Conservation (phyloP, 495 filamentous ascomycete species). For the Penicillium paradoxum region DNA sequence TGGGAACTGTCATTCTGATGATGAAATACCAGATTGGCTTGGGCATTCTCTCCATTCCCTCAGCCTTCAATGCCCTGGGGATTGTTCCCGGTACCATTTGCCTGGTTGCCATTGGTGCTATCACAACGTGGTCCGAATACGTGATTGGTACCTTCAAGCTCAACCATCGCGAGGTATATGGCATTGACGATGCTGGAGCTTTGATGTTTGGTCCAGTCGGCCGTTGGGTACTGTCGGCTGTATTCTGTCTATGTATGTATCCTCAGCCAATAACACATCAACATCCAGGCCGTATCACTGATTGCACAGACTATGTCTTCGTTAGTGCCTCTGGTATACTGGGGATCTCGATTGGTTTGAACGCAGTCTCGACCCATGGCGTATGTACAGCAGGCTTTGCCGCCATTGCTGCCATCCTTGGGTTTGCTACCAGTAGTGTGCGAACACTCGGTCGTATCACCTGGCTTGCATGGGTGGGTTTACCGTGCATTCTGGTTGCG, state of each 20-base stretch:
- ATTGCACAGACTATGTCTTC: slow-evolving; percentile 38
- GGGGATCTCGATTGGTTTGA: slow-evolving; percentile 65
- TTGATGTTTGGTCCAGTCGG: slow-evolving; percentile 57
- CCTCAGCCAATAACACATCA: neutral
- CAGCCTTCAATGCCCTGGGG: slow-evolving; percentile 50
- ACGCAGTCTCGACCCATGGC: slow-evolving; percentile 55
- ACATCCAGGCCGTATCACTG: slow-evolving; percentile 47
- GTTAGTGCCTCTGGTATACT: slow-evolving; percentile 44
- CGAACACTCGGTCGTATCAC: slow-evolving; percentile 29
- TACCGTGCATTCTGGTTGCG: slow-evolving; percentile 28
- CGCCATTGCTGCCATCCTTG: slow-evolving; percentile 28
- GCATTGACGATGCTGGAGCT: slow-evolving; percentile 60
- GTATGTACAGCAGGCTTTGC: slow-evolving; percentile 50
- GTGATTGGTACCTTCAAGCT: slow-evolving; percentile 65
- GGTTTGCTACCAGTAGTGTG: slow-evolving; percentile 25
- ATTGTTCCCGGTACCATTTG: slow-evolving; percentile 49
- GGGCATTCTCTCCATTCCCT: slow-evolving; percentile 51
- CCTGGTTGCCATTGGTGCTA: slow-evolving; percentile 47
- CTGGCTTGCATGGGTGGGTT: slow-evolving; percentile 35
- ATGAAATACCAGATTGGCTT: slow-evolving; percentile 45
- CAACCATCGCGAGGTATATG: slow-evolving; percentile 55
- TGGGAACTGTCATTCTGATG: slow-evolving; percentile 18
- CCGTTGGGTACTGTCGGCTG: slow-evolving; percentile 52
- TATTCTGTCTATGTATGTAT: slow-evolving; percentile 34
- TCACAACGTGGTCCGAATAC: slow-evolving; percentile 65